Base-by-base conservation (phyloP, 345 rosid genomes). In the Pugionium dolabratum region DNA sequence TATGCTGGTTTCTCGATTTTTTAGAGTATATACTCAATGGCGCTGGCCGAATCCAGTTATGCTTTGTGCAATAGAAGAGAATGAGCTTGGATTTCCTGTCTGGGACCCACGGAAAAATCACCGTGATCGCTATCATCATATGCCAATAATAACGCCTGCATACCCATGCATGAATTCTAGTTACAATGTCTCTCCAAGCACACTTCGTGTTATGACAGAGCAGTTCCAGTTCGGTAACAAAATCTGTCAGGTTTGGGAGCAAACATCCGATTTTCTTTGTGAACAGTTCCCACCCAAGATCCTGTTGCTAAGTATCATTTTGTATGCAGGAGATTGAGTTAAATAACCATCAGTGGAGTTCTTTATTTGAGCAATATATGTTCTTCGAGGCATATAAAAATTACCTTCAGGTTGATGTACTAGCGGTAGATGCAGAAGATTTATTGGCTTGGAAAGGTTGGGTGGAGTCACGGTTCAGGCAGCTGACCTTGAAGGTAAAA, bases 41-140 rank as follows among this genome's bases (percentile, higher is more conserved):
- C 84, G 83, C 44, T 88, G 95, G 95, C 95, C 95, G 7, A 85
- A 84, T 60, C 95, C 95, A 32, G 95, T 88, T 45, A 84, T 88
- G 91, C 77, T 88, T 11, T 85, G 91, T 74, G 64, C 86, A 2
- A 85, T 85, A 43, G 86, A 84, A 71, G 89, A 82, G 72, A 82
- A 81, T 69, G 81, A 78, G 34, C 86, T 78, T 69, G 87, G 89
- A 7, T 85, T 85, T 72, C 81, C 85, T 28, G 78, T 84, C 7
- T 85, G 95, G 90, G 85, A 85, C 77, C 86, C 86, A 67, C 82
- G 88, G 29, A 82, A 79, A 75, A 81, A 87, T 59, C 88, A 78
- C 51, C 82, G 88, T 0, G 95, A 87, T 64, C 78, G 88, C 3
- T 74, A 54, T 58, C 88, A 87, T 78, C 86, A 60, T 36, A 87